Evolutionary conservation across 2,329 filamentous ascomycete species (phyloP).

Genomic region (Penicillium sp.): DNA sequence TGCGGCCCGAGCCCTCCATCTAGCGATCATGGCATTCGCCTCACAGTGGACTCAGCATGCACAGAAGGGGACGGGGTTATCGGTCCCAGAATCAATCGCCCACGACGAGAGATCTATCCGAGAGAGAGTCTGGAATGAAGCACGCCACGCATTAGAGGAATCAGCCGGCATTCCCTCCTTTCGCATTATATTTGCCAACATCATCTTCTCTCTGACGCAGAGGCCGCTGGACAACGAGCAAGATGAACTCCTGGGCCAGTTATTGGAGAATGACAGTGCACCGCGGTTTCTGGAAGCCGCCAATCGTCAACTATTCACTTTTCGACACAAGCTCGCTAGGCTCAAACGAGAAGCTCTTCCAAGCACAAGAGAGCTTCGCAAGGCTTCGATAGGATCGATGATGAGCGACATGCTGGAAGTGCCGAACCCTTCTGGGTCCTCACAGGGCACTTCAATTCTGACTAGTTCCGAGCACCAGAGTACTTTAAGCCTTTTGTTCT

Average conservation of each 20-base stretch:
- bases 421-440: background rate
- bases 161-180: conserved; percentile 46
- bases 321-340: conserved; percentile 23
- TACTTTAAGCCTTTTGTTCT: conserved; percentile 56
- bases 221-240: conserved; percentile 33
- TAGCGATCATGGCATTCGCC: conserved; percentile 46
- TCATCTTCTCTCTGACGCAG: conserved; percentile 49
- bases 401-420: background rate
- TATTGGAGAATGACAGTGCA: conserved; percentile 27
- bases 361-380: background rate
- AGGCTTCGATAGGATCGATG: background rate
- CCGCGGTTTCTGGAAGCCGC: conserved; percentile 43
- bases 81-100: conserved; percentile 9
- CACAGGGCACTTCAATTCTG: conserved; percentile 13
- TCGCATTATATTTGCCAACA: conserved; percentile 45
- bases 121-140: conserved; percentile 44
- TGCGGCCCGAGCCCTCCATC: conserved; percentile 42
- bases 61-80: conserved; percentile 11
- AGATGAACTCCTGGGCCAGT: conserved; percentile 14
- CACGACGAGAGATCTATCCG: conserved; percentile 41
- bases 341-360: conserved; percentile 12
- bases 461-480: conserved; percentile 35
- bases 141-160: conserved; percentile 38
- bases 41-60: conserved; percentile 40
- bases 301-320: conserved; percentile 39